Evolutionary conservation across 495 filamentous ascomycete species (phyloP), one percentile per base, ranked within the genome.

Genomic region (Daldinia decipiens): DNA sequence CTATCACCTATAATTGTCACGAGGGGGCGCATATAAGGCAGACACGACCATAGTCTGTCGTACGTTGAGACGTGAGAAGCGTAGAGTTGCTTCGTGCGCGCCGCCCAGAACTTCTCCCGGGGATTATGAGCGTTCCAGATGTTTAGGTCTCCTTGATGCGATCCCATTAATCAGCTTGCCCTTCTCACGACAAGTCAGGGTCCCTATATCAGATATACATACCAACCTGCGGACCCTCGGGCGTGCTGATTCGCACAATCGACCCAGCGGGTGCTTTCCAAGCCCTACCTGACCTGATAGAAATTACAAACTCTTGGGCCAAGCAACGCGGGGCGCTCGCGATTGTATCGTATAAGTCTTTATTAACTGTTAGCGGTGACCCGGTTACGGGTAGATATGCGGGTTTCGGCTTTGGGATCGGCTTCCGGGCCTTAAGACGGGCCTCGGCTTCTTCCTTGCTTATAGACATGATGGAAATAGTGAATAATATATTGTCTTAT

Each of bases 41-140:
- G 79, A 65, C 87, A 89, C 3, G 87, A 91, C 92, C 92, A 94
- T 1, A 94, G 79, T 5, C 92, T 85, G 78, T 95, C 90, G 34
- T 87, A 85, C 5, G 85, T 83, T 0, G 85, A 86, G 19, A 94
- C 85, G 70, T 95, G 92, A 1, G 88, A 89, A 31, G 87, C 85
- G 55, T 95, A 89, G 24, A 95, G 86, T 73, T 95, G 92, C 56
- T 89, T 84, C 4, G 92, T 95, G 45, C 92, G 86, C 0, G 87
- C 82, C 2, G 92, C 92, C 92, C 92, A 95, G 78, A 95, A 90
- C 29, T 86, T 85, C 76, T 94, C 92, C 12, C 90, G 85, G 0
- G 92, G 91, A 73, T 94, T 93, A 61, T 90, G 82, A 36, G 82
- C 83, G 53, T 90, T 91, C 89, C 89, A 95, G 71, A 94, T 86